Conservation (phyloP, 176 grass and related monocot genomes). For the Panicum miliaceum region DNA sequence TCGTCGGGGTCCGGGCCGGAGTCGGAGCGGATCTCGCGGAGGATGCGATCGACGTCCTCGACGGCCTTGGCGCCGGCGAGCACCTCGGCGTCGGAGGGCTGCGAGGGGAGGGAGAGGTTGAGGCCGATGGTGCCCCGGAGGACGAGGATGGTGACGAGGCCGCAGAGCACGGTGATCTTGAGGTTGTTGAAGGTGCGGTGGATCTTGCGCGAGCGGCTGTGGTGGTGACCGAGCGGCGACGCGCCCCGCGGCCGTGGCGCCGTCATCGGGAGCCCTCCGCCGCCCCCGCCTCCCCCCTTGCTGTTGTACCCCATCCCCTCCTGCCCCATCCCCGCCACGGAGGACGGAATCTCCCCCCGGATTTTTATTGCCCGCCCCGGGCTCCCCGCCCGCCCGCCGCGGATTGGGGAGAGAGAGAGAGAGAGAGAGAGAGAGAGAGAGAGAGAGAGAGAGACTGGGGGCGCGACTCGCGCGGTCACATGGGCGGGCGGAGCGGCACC, state of each 20-base stretch:
- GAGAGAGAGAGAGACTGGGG: neutral
- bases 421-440: too few species aligned
- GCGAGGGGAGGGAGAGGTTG: slow-evolving; percentile 57
- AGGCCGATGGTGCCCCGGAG: slow-evolving; percentile 79
- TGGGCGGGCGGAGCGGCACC: neutral
- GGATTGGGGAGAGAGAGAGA: neutral
- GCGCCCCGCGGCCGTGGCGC: slow-evolving; percentile 52
- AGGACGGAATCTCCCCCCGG: slow-evolving; percentile 11
- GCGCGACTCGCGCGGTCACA: neutral
- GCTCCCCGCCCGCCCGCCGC: slow-evolving; percentile 24
- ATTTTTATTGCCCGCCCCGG: slow-evolving; percentile 9
- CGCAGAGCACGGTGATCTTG: slow-evolving; percentile 91
- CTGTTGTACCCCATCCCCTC: slow-evolving; percentile 54
- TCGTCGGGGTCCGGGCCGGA: slow-evolving; percentile 54
- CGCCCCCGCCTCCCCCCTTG: slow-evolving; percentile 33
- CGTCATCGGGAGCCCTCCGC: slow-evolving; percentile 48
- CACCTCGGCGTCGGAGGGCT: slow-evolving; percentile 53
- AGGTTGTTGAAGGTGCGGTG: slow-evolving; percentile 94
- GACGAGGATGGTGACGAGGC: slow-evolving; percentile 90
- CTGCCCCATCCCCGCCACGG: slow-evolving; percentile 52
- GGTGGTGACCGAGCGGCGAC: slow-evolving; percentile 48
- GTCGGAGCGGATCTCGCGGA: slow-evolving; percentile 90
- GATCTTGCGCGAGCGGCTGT: slow-evolving; percentile 64
- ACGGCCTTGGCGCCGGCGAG: slow-evolving; percentile 61
- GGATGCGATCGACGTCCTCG: slow-evolving; percentile 95